phyloP scores from a whole-genome alignment of 257 asterid genomes.

The Misopates orontium region DNA sequence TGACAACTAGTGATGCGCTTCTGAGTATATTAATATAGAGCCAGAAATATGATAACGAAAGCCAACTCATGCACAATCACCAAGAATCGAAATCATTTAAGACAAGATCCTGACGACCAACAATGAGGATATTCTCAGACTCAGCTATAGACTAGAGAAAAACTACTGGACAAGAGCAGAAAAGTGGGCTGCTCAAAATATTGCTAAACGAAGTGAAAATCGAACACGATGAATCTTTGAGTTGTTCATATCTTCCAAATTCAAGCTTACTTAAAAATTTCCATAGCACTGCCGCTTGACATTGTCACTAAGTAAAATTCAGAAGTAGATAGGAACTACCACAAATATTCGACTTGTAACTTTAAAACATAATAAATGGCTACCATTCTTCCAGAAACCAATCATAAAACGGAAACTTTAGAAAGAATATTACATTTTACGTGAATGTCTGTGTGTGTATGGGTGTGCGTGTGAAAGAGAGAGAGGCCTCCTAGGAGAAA shows the following conservation, averaged over 20 bases:
- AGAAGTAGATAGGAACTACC: background rate
- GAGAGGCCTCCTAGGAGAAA: no score
- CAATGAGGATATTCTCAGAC: background rate
- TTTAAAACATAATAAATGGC: background rate
- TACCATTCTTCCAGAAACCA: background rate
- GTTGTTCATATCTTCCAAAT: no score
- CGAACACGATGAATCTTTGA: background rate
- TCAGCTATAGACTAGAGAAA: background rate
- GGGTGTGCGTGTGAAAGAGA: background rate
- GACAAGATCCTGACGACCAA: no score
- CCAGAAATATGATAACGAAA: no score
- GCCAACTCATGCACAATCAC: slow-evolving; percentile 10
- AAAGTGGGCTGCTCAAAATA: background rate
- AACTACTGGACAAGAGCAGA: background rate
- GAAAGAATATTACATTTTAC: slow-evolving; percentile 46
- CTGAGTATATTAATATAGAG: background rate
- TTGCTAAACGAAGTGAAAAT: no score
- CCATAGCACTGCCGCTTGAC: no score
- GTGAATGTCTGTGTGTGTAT: slow-evolving; percentile 30
- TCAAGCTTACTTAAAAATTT: no score
- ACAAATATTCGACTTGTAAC: background rate
- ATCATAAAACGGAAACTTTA: background rate
- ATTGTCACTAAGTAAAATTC: no score
- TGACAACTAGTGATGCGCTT: slow-evolving; percentile 4
- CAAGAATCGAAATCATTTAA: background rate